These are phyloP conservation scores for Kwoniella newhampshirensis DNA, from an alignment of 768 basidiomycete species.

Conservation along the genomic window DNA sequence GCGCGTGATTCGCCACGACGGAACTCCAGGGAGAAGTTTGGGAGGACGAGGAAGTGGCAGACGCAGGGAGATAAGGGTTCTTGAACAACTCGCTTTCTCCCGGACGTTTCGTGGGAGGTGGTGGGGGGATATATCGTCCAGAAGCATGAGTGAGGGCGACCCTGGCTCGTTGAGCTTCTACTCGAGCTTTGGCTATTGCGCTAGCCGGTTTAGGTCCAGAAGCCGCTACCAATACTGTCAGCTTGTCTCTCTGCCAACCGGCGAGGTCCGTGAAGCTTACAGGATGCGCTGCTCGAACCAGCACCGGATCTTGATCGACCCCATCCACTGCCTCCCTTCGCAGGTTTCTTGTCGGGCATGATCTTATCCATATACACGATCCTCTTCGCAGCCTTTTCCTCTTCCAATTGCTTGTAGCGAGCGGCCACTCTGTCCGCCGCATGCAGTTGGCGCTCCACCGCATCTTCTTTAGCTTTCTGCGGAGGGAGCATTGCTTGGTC, in stretches of 20 bases:
- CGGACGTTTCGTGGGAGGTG: slow-evolving; percentile 3
- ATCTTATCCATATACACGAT: slow-evolving; percentile 38
- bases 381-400: slow-evolving; percentile 32
- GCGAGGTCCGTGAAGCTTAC: background rate
- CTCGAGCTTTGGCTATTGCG: slow-evolving; percentile 33
- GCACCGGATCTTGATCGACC: slow-evolving; percentile 1
- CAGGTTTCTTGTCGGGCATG: slow-evolving; percentile 21
- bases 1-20: too few relatives aligned
- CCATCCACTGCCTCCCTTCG: slow-evolving; percentile 6
- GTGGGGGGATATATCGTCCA: slow-evolving; percentile 34
- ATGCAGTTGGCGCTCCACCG: slow-evolving; percentile 21
- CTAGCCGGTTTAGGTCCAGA: slow-evolving; percentile 1
- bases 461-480: slow-evolving; percentile 42
- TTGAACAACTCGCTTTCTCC: slow-evolving; percentile 21
- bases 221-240: background rate
- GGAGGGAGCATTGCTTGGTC: too few relatives aligned
- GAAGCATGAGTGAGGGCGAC: slow-evolving; percentile 42
- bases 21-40: background rate
- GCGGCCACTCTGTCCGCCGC: slow-evolving; percentile 31
- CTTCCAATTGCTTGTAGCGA: slow-evolving; percentile 38
- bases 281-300: background rate
- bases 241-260: background rate
- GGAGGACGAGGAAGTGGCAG: background rate
- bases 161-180: slow-evolving; percentile 37
- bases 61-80: slow-evolving; percentile 18